These are phyloP conservation scores for Flaveria bidentis DNA, from an alignment of 129 eudicot genomes.

Conservation along the genomic window DNA sequence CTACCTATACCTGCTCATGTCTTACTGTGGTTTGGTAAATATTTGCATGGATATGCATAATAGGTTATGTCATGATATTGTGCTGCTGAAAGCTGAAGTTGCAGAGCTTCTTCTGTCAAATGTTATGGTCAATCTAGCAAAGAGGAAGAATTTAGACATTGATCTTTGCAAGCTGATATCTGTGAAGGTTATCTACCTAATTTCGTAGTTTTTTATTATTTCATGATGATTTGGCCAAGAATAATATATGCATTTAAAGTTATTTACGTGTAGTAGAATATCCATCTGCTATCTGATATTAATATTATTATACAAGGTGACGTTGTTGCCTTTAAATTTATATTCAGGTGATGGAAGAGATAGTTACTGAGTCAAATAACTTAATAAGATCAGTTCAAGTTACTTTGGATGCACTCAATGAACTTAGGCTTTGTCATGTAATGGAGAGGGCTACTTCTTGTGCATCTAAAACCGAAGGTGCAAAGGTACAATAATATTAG, in stretches of 20 bases:
- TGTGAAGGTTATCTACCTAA: slow-evolving; percentile 53
- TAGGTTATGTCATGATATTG: slow-evolving; percentile 96
- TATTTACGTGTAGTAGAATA: not conserved
- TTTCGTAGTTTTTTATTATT: not conserved
- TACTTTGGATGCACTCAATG: slow-evolving; percentile 83
- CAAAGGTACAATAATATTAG: slow-evolving; percentile 53
- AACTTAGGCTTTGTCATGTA: slow-evolving; percentile 73
- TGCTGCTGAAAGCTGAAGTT: slow-evolving; percentile 88
- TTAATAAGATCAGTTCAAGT: slow-evolving; percentile 76
- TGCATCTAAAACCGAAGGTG: slow-evolving; percentile 46
- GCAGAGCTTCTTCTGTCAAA: slow-evolving; percentile 85
- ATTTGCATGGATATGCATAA: not conserved
- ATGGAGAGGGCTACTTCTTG: slow-evolving; percentile 59
- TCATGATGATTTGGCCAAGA: slow-evolving; percentile 3
- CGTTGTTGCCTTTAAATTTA: not conserved
- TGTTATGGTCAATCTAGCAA: slow-evolving; percentile 75
- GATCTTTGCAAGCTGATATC: slow-evolving; percentile 82
- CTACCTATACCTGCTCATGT: slow-evolving; percentile 14
- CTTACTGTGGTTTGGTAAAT: not conserved
- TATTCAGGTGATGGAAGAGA: slow-evolving; percentile 73
- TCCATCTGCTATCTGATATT: slow-evolving; percentile 15
- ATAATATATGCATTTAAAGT: not conserved
- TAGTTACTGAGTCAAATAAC: slow-evolving; percentile 70
- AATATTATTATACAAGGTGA: slow-evolving; percentile 17
- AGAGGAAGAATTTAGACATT: slow-evolving; percentile 58